These are phyloP conservation scores for Wolfiporia cocos DNA, from an alignment of 1,284 basidiomycete species.

Conservation along the genomic window DNA sequence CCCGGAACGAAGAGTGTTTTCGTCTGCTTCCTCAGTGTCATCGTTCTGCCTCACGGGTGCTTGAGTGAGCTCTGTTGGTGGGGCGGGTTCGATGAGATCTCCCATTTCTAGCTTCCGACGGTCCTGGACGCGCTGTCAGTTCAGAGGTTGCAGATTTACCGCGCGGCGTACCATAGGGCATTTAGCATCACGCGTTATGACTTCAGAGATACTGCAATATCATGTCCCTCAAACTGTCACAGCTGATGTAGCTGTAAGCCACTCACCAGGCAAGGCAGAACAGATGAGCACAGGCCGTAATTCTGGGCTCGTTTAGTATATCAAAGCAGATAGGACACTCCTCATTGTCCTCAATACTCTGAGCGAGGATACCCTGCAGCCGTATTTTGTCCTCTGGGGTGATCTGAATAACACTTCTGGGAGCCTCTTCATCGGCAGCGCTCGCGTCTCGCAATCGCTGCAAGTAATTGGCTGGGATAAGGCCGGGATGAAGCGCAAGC, in stretches of 20 bases:
- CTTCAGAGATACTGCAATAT: slow-evolving; percentile 52
- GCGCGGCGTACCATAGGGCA: slow-evolving; percentile 66
- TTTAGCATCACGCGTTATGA: slow-evolving; percentile 57
- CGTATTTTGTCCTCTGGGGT: slow-evolving; percentile 45
- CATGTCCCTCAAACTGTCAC: slow-evolving; percentile 1
- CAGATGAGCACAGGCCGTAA: slow-evolving; percentile 73
- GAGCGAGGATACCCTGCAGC: slow-evolving; percentile 59
- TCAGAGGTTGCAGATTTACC: neutral
- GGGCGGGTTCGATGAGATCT: slow-evolving; percentile 65
- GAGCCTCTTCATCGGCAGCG: slow-evolving; percentile 25
- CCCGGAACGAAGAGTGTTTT: slow-evolving; percentile 34
- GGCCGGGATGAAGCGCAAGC: slow-evolving; percentile 73
- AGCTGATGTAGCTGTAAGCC: neutral
- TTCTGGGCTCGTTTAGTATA: slow-evolving; percentile 61
- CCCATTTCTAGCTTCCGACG: slow-evolving; percentile 55
- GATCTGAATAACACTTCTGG: slow-evolving; percentile 27
- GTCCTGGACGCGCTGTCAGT: slow-evolving; percentile 38
- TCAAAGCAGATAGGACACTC: slow-evolving; percentile 81
- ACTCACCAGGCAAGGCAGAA: slow-evolving; percentile 72
- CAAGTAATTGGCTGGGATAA: slow-evolving; percentile 73
- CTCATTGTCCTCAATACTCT: slow-evolving; percentile 75
- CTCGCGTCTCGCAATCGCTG: slow-evolving; percentile 50
- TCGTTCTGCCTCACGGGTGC: slow-evolving; percentile 34
- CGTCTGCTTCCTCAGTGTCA: slow-evolving; percentile 38
- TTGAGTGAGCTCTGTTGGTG: slow-evolving; percentile 63